Base-by-base conservation (phyloP, 352 stramenopile species). In the Pythium aphanidermatum region DNA sequence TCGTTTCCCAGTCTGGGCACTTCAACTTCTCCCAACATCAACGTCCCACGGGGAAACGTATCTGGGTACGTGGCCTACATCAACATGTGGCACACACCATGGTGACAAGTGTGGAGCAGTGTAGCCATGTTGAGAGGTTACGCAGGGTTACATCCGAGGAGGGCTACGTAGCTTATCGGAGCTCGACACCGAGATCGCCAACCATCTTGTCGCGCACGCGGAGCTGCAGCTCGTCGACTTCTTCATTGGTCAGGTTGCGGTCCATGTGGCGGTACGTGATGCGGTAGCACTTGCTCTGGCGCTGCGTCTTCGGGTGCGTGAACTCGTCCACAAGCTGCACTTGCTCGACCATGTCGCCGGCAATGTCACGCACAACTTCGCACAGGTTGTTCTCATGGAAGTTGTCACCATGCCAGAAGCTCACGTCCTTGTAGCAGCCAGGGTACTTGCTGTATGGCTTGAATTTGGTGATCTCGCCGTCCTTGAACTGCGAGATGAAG, bases 241-340 rank as follows among this genome's bases (percentile, higher is more conserved):
- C 96, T 46, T 98, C 92, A 76, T 99, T 99, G 39, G 96, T 99
- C 31, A 99, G 78, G 51, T 84, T 97, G 25, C 97, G 89, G 65
- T 99, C 96, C 95, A 99, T 99, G 64, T 94, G 95, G 53, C 97
- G 86, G 67, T 99, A 99, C 17, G 83, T 97, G 65, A 99, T 98
- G 44, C 97, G 85, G 66, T 98, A 99, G 77, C 96, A 99, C 51
- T 98, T 95, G 61, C 86, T 98, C 40, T 77, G 65, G 11, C 83
- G 74, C 39, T 95, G 65, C n/a, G 90, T 98, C 70, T 99, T 99
- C 0, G 95, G 94, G 73, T 99, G 92, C 25, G 63, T 79, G 66
- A 99, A 99, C 21, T 96, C 67, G 74, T 99, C 97, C 24, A 99
- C 95, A 26, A 99, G 57, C 63, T 45, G 17, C 2, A 95, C 83